A percentile compares a stretch with the other conserved stretches of the same genome.
These are phyloP conservation scores for Dentipellis sp. DNA, from an alignment of 768 basidiomycete species.

Conservation along the genomic window DNA sequence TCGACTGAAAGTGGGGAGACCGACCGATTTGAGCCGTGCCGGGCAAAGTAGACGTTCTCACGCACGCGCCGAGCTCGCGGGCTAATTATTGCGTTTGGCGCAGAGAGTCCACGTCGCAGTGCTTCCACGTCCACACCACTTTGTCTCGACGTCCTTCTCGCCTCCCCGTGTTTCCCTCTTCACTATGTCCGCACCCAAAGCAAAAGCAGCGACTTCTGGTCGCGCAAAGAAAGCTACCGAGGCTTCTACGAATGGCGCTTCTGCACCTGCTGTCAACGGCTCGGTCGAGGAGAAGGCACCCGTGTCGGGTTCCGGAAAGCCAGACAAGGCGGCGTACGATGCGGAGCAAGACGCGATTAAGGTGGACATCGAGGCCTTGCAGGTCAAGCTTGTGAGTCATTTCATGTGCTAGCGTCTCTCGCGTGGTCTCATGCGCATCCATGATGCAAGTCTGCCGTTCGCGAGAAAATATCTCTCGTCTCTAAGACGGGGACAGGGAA, in stretches of 20 bases:
- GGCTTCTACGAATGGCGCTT: slow-evolving; percentile 19
- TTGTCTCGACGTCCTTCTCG: slow-evolving; percentile 18
- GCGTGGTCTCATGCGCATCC: background rate
- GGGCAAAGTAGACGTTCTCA: background rate
- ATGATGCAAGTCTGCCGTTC: slow-evolving; percentile 46
- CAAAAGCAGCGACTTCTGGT: slow-evolving; percentile 39
- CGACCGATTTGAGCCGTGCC: background rate
- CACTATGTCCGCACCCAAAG: slow-evolving; percentile 37
- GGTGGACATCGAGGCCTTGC: slow-evolving; percentile 74
- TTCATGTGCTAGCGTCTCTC: background rate
- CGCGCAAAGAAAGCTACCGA: slow-evolving; percentile 19
- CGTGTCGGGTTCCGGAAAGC: slow-evolving; percentile 40
- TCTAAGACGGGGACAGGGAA: slow-evolving; percentile 54
- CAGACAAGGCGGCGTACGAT: slow-evolving; percentile 82
- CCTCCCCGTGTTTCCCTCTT: slow-evolving; percentile 14
- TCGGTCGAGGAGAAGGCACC: slow-evolving; percentile 21
- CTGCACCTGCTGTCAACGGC: slow-evolving; percentile 36
- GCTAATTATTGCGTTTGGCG: background rate
- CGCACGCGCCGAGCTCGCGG: too few species aligned
- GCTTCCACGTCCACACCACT: slow-evolving; percentile 10
- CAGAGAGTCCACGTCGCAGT: slow-evolving; percentile 10
- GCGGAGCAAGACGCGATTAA: slow-evolving; percentile 78
- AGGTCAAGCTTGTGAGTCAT: slow-evolving; percentile 68
- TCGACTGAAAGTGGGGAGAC: too few species aligned
- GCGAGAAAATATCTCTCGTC: slow-evolving; percentile 64